Evolutionary conservation across 2,329 filamentous ascomycete genomes (phyloP).

Genomic region (Emericellopsis cladophorae): DNA sequence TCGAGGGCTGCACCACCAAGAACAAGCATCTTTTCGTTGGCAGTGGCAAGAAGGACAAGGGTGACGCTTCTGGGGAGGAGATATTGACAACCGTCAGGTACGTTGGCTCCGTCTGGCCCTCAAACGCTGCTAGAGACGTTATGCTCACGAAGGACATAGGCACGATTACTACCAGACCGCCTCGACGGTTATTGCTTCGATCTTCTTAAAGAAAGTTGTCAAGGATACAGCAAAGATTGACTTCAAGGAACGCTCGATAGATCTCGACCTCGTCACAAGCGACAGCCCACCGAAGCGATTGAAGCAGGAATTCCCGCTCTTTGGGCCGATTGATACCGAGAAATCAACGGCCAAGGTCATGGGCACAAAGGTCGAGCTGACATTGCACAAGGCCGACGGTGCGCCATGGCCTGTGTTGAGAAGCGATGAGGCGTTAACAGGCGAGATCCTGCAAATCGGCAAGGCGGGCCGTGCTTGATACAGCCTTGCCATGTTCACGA

Average conservation of each 20-base stretch:
- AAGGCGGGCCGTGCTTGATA: slow-evolving; percentile 38
- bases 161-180: slow-evolving; percentile 94
- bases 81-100: slow-evolving; percentile 66
- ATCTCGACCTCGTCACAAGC: slow-evolving; percentile 73
- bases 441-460: slow-evolving; percentile 83
- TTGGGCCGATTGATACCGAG: slow-evolving; percentile 60
- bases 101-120: slow-evolving; percentile 9
- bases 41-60: slow-evolving; percentile 52
- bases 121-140: neutral
- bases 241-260: slow-evolving; percentile 51
- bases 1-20: slow-evolving; percentile 80
- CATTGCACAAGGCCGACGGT: slow-evolving; percentile 57
- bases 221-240: slow-evolving; percentile 63
- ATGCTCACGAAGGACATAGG: slow-evolving; percentile 7
- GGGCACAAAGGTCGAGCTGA: slow-evolving; percentile 81
- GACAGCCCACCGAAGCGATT: slow-evolving; percentile 72
- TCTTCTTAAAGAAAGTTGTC: slow-evolving; percentile 96
- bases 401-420: slow-evolving; percentile 76
- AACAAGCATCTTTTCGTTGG: slow-evolving; percentile 74
- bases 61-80: slow-evolving; percentile 48
- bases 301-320: slow-evolving; percentile 60
- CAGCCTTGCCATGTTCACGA: too few relatives aligned
- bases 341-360: slow-evolving; percentile 71
- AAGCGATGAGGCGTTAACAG: slow-evolving; percentile 55
- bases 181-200: slow-evolving; percentile 71